phyloP scores from a whole-genome alignment of 2,329 filamentous ascomycete genomes.

The Aquanectria penicillioides region DNA sequence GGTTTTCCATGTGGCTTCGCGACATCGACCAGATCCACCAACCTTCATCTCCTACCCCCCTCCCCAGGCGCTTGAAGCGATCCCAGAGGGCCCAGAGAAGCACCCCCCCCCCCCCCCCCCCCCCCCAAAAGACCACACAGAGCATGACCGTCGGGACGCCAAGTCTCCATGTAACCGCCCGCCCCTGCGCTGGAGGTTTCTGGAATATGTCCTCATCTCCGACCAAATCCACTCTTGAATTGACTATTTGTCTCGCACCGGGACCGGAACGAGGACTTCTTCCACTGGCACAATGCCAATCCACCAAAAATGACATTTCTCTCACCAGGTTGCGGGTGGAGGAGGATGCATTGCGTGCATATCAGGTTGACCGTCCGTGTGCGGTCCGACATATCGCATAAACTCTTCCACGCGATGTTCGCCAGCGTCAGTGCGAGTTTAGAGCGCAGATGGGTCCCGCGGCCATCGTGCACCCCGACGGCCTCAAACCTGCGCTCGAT shows the following conservation, averaged over 20 bases:
- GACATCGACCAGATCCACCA: conserved; percentile 19
- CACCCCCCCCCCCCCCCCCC: too few species aligned
- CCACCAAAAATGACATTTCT: conserved; percentile 17
- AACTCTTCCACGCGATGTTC: conserved; percentile 18
- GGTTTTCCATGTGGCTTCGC: conserved; percentile 25
- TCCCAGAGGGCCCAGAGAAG: conserved; percentile 7
- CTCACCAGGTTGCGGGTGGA: conserved; percentile 16
- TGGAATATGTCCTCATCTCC: conserved; percentile 40
- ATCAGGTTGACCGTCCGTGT: conserved; percentile 24
- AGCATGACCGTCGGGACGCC: not conserved
- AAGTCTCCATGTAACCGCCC: conserved; percentile 14
- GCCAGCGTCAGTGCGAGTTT: conserved; percentile 6
- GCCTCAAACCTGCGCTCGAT: conserved; percentile 41
- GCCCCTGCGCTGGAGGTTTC: conserved; percentile 32
- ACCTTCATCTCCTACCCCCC: conserved; percentile 16
- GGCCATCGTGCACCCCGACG: conserved; percentile 23
- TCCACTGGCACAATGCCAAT: not conserved
- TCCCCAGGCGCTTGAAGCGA: conserved; percentile 2
- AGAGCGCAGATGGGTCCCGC: conserved; percentile 17
- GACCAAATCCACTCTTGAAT: conserved; percentile 19
- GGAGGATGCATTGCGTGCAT: conserved; percentile 35
- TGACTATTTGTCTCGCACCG: conserved; percentile 1
- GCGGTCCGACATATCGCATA: conserved; percentile 17
- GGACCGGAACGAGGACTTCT: not conserved
- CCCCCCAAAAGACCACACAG: too few species aligned